phyloP scores from a whole-genome alignment of 805 yeast species.

The Lipomyces yamadae region DNA sequence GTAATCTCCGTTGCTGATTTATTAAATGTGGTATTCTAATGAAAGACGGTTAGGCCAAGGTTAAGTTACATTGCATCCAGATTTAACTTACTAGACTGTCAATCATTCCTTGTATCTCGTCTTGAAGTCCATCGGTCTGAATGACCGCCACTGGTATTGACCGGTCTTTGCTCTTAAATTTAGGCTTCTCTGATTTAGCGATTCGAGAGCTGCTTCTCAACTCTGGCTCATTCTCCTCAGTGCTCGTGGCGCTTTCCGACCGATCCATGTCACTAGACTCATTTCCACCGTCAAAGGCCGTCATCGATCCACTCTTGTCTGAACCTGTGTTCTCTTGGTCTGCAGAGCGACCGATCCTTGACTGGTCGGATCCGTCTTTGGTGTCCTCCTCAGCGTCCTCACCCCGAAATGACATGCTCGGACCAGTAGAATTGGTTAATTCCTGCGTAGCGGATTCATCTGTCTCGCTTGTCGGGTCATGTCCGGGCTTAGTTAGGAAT shows the following conservation, averaged over 20 bases:
- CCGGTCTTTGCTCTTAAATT: conserved; percentile 14
- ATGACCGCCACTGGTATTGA: conserved; percentile 32
- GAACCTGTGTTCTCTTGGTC: neutral
- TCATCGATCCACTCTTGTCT: neutral
- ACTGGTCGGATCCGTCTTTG: neutral
- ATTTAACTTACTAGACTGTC: conserved; percentile 20
- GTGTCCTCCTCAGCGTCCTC: neutral
- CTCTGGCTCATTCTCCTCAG: neutral
- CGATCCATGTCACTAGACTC: neutral
- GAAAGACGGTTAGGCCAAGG: neutral
- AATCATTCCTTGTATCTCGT: conserved; percentile 22
- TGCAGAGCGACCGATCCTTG: neutral
- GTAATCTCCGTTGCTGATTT: conserved; percentile 24
- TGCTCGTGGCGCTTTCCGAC: neutral
- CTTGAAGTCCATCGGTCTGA: conserved; percentile 25
- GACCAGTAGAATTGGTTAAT: neutral
- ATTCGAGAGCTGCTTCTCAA: conserved; percentile 16
- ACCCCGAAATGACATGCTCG: neutral
- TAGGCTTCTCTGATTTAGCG: conserved; percentile 15
- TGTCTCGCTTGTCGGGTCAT: neutral
- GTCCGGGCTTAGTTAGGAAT: neutral
- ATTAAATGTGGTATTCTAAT: conserved; percentile 10
- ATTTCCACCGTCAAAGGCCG: neutral
- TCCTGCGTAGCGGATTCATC: neutral
- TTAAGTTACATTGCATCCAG: neutral